These are phyloP conservation scores for Verticillium albo-atrum DNA, from an alignment of 2,329 filamentous ascomycete genomes.

Conservation along the genomic window DNA sequence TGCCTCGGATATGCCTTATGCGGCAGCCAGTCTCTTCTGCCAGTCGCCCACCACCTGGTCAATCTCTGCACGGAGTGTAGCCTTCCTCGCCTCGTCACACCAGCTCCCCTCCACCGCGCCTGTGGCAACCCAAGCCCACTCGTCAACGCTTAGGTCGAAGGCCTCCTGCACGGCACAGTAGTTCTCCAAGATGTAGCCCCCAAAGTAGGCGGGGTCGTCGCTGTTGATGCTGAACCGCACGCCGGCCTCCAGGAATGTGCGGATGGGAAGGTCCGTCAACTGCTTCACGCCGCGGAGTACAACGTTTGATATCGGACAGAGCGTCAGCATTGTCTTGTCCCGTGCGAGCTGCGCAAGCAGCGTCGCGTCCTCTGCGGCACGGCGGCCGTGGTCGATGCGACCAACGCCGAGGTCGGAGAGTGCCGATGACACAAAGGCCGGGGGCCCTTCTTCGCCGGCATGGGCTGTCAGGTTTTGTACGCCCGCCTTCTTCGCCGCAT, in stretches of 20 bases:
- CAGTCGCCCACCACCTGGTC: slow-evolving; percentile 9
- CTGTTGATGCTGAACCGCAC: slow-evolving; percentile 70
- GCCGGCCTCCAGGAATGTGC: slow-evolving; percentile 56
- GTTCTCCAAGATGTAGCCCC: slow-evolving; percentile 70
- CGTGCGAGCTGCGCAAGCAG: slow-evolving; percentile 55
- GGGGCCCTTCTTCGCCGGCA: slow-evolving; percentile 70
- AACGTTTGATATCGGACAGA: slow-evolving; percentile 73
- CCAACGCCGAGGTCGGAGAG: slow-evolving; percentile 57
- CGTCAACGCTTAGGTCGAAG: slow-evolving; percentile 55
- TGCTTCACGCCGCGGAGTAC: slow-evolving; percentile 8
- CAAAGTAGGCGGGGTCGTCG: slow-evolving; percentile 73
- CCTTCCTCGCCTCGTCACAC: slow-evolving; percentile 55
- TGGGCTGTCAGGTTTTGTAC: slow-evolving; percentile 66
- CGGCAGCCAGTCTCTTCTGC: background rate
- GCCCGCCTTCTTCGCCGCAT: slow-evolving; percentile 37
- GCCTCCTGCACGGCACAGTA: slow-evolving; percentile 72
- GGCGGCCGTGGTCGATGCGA: slow-evolving; percentile 73
- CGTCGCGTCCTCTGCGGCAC: slow-evolving; percentile 53
- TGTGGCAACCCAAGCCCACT: slow-evolving; percentile 62
- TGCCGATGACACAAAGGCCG: slow-evolving; percentile 60
- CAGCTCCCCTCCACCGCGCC: slow-evolving; percentile 65
- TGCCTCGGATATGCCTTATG: background rate
- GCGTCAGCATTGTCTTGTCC: slow-evolving; percentile 57
- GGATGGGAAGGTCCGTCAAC: slow-evolving; percentile 45
- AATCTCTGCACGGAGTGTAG: slow-evolving; percentile 46